Percentiles rank a stretch among this genome's conserved stretches.
These are phyloP conservation scores for Globisporangium mamillatum DNA, from an alignment of 352 stramenopile genomes.

Conservation along the genomic window DNA sequence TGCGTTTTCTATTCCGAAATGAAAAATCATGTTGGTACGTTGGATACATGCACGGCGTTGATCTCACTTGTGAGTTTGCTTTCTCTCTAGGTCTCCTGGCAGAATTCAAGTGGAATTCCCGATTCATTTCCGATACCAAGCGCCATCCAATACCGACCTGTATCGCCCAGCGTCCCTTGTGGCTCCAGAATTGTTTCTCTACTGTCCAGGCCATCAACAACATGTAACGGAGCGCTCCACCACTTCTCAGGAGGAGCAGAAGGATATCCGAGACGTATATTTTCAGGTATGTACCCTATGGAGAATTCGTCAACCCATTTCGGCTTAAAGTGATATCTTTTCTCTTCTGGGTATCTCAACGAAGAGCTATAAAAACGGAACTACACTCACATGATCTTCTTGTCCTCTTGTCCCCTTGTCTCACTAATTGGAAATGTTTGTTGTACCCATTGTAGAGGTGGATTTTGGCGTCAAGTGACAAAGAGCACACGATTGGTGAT, in stretches of 20 bases:
- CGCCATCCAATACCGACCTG: constrained; percentile 32
- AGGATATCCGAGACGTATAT: constrained; percentile 1
- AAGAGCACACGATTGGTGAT: not conserved
- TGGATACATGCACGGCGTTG: not conserved
- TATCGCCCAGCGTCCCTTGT: constrained; percentile 42
- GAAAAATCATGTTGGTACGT: not conserved
- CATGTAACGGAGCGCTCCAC: not conserved
- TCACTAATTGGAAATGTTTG: constrained; percentile 4
- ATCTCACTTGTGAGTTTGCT: not conserved
- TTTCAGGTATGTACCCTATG: constrained; percentile 2
- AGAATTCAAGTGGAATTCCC: constrained; percentile 37
- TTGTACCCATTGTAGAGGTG: constrained; percentile 8
- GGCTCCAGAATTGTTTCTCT: constrained; percentile 44
- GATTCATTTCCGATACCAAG: constrained; percentile 66
- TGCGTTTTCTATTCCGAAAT: constrained; percentile 17
- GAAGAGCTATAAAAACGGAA: not conserved
- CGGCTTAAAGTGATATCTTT: not conserved
- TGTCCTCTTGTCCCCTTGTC: not conserved
- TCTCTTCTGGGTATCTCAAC: not conserved
- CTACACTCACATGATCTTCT: not conserved
- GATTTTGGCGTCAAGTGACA: not conserved
- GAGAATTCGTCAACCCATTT: not conserved
- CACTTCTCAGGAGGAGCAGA: not conserved
- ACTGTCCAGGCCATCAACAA: constrained; percentile 15
- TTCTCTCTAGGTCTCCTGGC: constrained; percentile 15